A percentile compares a stretch with the other conserved stretches of the same genome.
Evolutionary conservation across 2,329 filamentous ascomycete species (phyloP).

Genomic region (Colletotrichum sp.): DNA sequence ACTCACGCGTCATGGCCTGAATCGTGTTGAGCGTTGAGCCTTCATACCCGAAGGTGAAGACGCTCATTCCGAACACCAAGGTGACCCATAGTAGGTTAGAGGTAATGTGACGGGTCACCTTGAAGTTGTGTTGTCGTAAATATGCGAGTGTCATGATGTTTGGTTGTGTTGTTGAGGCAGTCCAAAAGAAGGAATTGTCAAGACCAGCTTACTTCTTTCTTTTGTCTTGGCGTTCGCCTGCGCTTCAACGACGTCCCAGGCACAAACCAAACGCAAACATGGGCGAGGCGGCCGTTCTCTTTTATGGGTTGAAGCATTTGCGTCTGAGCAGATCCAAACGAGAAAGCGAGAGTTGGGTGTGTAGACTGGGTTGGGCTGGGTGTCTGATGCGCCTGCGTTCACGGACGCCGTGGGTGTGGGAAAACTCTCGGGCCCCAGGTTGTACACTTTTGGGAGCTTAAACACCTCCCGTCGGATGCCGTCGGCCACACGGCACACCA

Average conservation of each 20-base stretch:
- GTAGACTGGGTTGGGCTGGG: background rate
- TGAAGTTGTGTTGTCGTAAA: constrained; percentile 22
- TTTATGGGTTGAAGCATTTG: background rate
- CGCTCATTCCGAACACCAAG: constrained; percentile 24
- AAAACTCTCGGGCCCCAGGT: constrained; percentile 8
- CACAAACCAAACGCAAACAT: background rate
- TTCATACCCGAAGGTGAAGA: constrained; percentile 27
- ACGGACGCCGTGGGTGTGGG: background rate
- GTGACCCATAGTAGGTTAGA: constrained; percentile 23
- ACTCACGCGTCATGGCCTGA: constrained; percentile 26
- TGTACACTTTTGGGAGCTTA: background rate
- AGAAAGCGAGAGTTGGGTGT: background rate
- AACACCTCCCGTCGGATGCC: background rate
- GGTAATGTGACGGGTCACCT: constrained; percentile 22
- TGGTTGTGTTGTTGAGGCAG: background rate
- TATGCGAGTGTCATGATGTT: constrained; percentile 19
- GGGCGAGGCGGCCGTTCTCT: constrained; percentile 4
- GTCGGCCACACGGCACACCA: constrained; percentile 3
- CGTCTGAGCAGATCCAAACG: background rate
- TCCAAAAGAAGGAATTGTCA: constrained; percentile 19
- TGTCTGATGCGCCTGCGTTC: background rate
- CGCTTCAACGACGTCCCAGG: background rate
- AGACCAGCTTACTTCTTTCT: constrained; percentile 8
- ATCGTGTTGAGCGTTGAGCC: constrained; percentile 24
- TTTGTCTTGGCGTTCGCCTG: background rate